A percentile compares a stretch with the other conserved stretches of the same genome.
Evolutionary conservation across 1,284 basidiomycete genomes (phyloP).

Genomic region (Meira nashicola): DNA sequence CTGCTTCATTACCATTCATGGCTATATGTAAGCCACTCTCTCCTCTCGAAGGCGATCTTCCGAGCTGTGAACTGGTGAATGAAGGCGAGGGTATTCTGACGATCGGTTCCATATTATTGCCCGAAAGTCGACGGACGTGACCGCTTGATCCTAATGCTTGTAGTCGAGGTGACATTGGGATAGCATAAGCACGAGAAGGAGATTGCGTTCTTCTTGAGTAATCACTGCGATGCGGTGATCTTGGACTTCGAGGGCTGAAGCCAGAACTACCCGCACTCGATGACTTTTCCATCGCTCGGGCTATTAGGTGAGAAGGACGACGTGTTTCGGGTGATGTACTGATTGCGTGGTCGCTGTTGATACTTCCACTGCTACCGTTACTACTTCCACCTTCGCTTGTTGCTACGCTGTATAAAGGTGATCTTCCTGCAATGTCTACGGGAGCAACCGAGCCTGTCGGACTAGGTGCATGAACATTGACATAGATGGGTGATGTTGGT

Average conservation of each 20-base stretch:
- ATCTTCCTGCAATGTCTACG: not conserved
- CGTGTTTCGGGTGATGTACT: conserved; percentile 1
- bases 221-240: conserved; percentile 4
- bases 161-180: conserved; percentile 33
- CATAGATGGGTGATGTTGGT: not conserved
- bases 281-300: not conserved
- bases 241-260: not conserved
- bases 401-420: not conserved
- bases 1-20: not conserved
- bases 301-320: not conserved
- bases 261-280: not conserved
- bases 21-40: not conserved
- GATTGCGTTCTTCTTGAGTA: conserved; percentile 16
- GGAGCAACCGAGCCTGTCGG: too few species aligned
- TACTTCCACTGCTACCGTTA: not conserved
- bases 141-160: conserved; percentile 28
- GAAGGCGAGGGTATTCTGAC: conserved; percentile 25
- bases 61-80: conserved; percentile 21
- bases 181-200: conserved; percentile 25
- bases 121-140: conserved; percentile 12
- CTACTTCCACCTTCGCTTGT: conserved; percentile 4
- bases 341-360: not conserved
- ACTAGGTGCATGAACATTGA: not conserved
- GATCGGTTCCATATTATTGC: conserved; percentile 7
- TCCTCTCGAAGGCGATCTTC: conserved; percentile 15